phyloP scores from a whole-genome alignment of 1,284 basidiomycete genomes.

The Ganoderma sp. region DNA sequence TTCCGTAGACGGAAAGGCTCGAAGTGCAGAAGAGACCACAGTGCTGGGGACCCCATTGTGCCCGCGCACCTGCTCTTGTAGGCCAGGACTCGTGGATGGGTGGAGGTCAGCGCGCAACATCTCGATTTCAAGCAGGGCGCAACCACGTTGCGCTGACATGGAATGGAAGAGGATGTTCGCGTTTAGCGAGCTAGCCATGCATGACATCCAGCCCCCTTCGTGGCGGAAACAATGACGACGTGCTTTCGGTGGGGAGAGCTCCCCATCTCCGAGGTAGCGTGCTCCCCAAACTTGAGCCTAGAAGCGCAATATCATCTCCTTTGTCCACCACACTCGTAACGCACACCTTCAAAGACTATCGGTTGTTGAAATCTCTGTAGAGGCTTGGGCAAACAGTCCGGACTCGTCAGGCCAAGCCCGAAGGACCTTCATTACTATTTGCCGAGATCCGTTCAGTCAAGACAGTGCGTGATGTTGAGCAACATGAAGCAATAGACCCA shows the following conservation, averaged over 20 bases:
- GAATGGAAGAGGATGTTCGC: neutral
- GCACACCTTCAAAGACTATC: neutral
- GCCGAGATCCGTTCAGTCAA: neutral
- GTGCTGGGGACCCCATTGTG: conserved; percentile 14
- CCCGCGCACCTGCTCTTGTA: conserved; percentile 16
- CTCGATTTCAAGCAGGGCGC: conserved; percentile 7
- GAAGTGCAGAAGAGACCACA: conserved; percentile 17
- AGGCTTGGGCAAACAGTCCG: neutral
- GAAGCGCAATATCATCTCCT: neutral
- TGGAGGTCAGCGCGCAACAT: conserved; percentile 19
- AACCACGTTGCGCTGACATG: conserved; percentile 2
- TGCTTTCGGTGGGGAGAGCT: neutral
- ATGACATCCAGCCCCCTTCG: conserved; percentile 15
- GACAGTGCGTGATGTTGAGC: neutral
- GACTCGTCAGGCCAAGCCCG: neutral
- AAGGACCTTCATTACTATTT: neutral
- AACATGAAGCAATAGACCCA: neutral
- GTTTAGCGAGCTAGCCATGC: neutral
- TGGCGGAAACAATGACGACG: conserved; percentile 23
- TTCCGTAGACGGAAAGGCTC: neutral
- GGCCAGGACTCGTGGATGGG: conserved; percentile 9
- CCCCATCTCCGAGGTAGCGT: conserved; percentile 6
- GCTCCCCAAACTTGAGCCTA: neutral
- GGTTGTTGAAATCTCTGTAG: neutral
- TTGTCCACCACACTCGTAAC: neutral